Evolutionary conservation across 2,329 filamentous ascomycete genomes (phyloP).

Genomic region (Phyllachora maydis): DNA sequence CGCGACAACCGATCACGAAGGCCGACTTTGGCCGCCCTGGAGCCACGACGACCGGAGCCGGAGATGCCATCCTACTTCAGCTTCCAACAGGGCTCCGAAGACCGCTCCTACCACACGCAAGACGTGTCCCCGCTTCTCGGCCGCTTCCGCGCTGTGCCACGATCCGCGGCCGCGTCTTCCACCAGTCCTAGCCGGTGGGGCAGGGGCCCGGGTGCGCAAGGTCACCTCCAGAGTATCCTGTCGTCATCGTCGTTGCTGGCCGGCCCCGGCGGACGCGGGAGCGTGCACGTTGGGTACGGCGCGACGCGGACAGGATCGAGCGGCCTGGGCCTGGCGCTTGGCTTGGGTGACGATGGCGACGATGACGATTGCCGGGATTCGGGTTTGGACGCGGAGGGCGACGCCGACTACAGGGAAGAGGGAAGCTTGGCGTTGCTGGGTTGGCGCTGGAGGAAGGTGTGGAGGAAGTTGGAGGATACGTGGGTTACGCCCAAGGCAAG

Average conservation of each 20-base stretch:
- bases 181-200: too few species aligned
- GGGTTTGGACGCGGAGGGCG: slow-evolving; percentile 12
- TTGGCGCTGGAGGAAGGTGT: slow-evolving; percentile 13
- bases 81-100: slow-evolving; percentile 45
- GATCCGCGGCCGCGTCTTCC: too few species aligned
- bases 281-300: slow-evolving; percentile 36
- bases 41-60: too few species aligned
- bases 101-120: slow-evolving; percentile 19
- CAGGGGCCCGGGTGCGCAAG: too few species aligned
- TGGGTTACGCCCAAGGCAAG: slow-evolving; percentile 39
- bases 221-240: too few species aligned
- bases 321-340: slow-evolving; percentile 22
- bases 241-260: too few species aligned
- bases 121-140: slow-evolving; percentile 38
- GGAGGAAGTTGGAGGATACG: slow-evolving; percentile 22
- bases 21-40: too few species aligned
- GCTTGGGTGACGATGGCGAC: slow-evolving; percentile 11
- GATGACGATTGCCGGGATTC: too few species aligned
- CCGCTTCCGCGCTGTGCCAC: slow-evolving; percentile 42
- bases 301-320: too few species aligned
- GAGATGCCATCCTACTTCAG: slow-evolving; percentile 49
- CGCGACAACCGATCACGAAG: too few species aligned
- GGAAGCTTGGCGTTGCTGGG: slow-evolving; percentile 5
- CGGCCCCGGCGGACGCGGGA: slow-evolving; percentile 20
- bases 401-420: slow-evolving; percentile 11